phyloP scores from a whole-genome alignment of 495 filamentous ascomycete species.

The Xylaria cubensis region DNA sequence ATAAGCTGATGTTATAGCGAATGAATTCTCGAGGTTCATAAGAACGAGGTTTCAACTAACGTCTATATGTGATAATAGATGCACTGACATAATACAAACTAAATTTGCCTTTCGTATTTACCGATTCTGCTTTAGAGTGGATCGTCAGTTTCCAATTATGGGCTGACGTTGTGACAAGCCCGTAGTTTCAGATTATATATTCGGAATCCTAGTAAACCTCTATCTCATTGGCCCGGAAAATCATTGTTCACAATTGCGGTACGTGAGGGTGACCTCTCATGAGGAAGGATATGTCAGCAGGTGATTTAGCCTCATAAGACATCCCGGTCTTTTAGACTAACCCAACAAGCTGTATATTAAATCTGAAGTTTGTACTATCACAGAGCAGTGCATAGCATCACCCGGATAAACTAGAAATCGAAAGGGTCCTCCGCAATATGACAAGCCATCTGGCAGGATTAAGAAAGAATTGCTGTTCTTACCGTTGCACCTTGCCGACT shows the following conservation, averaged over 20 bases:
- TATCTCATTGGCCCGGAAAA: slow-evolving; percentile 14
- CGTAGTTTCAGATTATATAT: not conserved
- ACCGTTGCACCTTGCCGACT: slow-evolving; percentile 32
- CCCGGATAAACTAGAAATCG: slow-evolving; percentile 23
- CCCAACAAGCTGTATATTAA: not conserved
- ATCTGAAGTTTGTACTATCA: slow-evolving; percentile 11
- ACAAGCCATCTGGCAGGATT: not conserved
- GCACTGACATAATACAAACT: not conserved
- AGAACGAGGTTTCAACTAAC: not conserved
- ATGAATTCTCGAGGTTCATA: not conserved
- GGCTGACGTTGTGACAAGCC: not conserved
- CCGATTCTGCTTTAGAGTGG: not conserved
- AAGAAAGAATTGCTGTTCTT: slow-evolving; percentile 30
- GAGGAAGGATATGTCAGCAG: slow-evolving; percentile 33
- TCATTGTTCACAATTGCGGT: not conserved
- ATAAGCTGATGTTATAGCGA: not conserved
- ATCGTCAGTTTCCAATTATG: slow-evolving; percentile 1
- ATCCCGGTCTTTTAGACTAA: slow-evolving; percentile 8
- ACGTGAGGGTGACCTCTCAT: slow-evolving; percentile 33
- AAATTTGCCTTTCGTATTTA: slow-evolving; percentile 11
- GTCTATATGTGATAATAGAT: not conserved
- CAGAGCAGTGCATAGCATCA: not conserved
- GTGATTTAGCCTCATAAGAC: slow-evolving; percentile 41
- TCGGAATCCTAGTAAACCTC: not conserved
- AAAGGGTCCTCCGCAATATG: not conserved